Evolutionary conservation across 2,329 filamentous ascomycete species (phyloP).

Genomic region (Curvularia sp.): DNA sequence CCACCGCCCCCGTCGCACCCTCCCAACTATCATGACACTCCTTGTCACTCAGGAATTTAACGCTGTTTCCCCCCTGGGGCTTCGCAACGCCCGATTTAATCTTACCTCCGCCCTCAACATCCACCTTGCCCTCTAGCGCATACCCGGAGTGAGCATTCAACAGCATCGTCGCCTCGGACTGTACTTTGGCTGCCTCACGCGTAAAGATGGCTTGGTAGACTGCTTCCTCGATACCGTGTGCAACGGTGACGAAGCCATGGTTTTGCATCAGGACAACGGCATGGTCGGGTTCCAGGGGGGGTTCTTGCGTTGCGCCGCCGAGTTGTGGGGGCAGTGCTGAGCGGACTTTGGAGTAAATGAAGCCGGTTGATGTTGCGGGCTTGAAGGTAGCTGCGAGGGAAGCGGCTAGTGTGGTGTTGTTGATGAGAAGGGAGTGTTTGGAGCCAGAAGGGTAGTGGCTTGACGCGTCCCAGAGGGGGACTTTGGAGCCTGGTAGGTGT

Average conservation of each 20-base stretch:
- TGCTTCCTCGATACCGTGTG: conserved; percentile 53
- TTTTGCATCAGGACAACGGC: conserved; percentile 52
- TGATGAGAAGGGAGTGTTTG: conserved; percentile 48
- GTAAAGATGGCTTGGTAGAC: conserved; percentile 57
- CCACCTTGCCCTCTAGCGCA: conserved; percentile 51
- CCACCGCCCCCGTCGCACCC: conserved; percentile 42
- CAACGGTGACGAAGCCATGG: conserved; percentile 56
- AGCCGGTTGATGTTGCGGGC: conserved; percentile 47
- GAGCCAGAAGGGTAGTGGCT: conserved; percentile 37
- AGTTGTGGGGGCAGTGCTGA: conserved; percentile 47
- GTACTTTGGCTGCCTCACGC: conserved; percentile 49
- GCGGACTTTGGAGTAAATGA: conserved; percentile 49
- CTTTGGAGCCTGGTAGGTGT: conserved; percentile 34
- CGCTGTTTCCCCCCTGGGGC: conserved; percentile 51
- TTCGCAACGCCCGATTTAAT: conserved; percentile 53
- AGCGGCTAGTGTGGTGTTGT: conserved; percentile 40
- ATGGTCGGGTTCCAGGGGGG: conserved; percentile 44
- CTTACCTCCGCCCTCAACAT: conserved; percentile 48
- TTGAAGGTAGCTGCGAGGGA: conserved; percentile 48
- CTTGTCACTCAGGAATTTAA: conserved; percentile 53
- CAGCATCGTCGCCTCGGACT: conserved; percentile 49
- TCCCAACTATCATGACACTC: conserved; percentile 54
- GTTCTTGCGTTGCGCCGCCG: conserved; percentile 39
- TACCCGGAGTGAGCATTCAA: conserved; percentile 46
- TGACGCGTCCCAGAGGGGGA: conserved; percentile 48